Base-by-base conservation (phyloP, 164 flowering plant genomes). In the Aristolochia contorta region DNA sequence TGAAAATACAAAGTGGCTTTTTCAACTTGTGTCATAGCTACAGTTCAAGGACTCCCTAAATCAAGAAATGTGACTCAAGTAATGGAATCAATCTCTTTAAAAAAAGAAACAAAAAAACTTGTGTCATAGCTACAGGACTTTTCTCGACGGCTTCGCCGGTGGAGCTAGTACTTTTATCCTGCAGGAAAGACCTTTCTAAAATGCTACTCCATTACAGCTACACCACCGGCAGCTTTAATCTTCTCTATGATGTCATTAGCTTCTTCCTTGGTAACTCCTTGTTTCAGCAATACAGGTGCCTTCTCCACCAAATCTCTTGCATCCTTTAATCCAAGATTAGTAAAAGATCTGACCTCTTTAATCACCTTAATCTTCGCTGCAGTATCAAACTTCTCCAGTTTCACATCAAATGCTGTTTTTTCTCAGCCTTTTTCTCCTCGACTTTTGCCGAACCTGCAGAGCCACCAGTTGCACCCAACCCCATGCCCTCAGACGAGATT, bases 321-420 rank as follows among this genome's bases (percentile, higher is more conserved):
- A 27, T 74, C 77, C 58, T 74, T 74, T 6, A 74, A 61, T 46
- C 77, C 77, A 67, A 74, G 65, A 65, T 77, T 86, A 51, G 96
- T 91, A 69, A 83, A 86, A 49, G 79, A 63, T 65, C 96, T 82
- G 63, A 89, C 95, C 66, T 91, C 98, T 78, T 91, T 91, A 30
- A 89, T 91, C 63, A 91, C 78, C 78, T 87, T 91, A 58, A 92
- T 80, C 88, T 87, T 92, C n/a, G 83, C 66, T 5, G 78, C 86
- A 0, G 95, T 86, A 48, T 89, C 98, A 33, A 77, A 89, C 10
- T 80, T 86, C 60, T 92, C 93, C 21, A 89, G 77, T 75, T 82
- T 92, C 79, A 92, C 64, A 74, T 92, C 96, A 59, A 85, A 92
- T 3, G 82, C 78, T 22, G 93, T 87, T 72, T 87, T n/a, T n/a